Conservation (phyloP, 768 basidiomycete genomes). For the Guyanaporus albipodus region DNA sequence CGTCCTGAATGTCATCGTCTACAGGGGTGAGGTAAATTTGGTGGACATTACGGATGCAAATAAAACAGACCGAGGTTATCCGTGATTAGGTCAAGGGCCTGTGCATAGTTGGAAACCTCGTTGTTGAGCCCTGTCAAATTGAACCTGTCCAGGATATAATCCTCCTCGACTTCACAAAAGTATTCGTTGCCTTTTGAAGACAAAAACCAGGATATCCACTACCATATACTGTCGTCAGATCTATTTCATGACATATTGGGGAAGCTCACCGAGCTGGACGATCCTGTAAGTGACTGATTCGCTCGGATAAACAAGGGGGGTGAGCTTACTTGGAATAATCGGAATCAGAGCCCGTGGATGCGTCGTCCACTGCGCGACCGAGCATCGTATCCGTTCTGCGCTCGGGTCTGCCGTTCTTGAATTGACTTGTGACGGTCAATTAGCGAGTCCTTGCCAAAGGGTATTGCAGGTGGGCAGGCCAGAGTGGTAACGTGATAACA, state of each 20-base stretch:
- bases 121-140: constrained; percentile 96
- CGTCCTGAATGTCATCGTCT: constrained; percentile 96
- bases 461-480: constrained; percentile 18
- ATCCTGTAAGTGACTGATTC: constrained; percentile 14
- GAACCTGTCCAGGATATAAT: constrained; percentile 97
- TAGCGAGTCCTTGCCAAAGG: constrained; percentile 4
- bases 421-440: constrained; percentile 23
- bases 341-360: constrained; percentile 90
- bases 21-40: background rate
- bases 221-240: constrained; percentile 14
- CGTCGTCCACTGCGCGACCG: constrained; percentile 65
- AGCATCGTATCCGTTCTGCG: constrained; percentile 31
- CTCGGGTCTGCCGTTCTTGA: constrained; percentile 10
- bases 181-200: constrained; percentile 99
- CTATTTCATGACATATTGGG: constrained; percentile 9
- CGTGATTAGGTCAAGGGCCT: constrained; percentile 93
- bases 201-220: constrained; percentile 99
- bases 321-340: constrained; percentile 91
- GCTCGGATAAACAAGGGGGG: background rate
- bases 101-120: constrained; percentile 91
- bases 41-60: background rate
- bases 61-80: constrained; percentile 81
- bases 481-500: background rate
- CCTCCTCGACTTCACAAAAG: constrained; percentile 99
- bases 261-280: constrained; percentile 27